Percentiles rank a stretch among this genome's conserved stretches.
phyloP scores from a whole-genome alignment of 371 early-diverging fungal species.

The Coemansia linderi region DNA sequence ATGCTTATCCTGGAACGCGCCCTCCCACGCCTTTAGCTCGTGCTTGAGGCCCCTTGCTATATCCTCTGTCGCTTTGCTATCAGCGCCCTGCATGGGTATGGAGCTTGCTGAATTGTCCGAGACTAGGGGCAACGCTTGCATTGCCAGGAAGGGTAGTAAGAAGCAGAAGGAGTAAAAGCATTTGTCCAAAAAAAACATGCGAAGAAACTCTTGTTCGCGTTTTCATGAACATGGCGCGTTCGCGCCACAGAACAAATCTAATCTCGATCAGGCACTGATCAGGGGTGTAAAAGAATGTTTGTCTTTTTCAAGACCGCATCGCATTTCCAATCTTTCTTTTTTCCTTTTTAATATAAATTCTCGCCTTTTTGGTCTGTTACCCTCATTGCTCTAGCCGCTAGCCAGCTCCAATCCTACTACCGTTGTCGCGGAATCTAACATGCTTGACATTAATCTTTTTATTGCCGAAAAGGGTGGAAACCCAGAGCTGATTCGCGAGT shows the following conservation, averaged over 20 bases:
- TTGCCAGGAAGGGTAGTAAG: neutral
- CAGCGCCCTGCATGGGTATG: neutral
- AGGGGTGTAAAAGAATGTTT: too few species aligned
- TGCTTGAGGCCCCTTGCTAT: conserved; percentile 37
- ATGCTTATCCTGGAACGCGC: conserved; percentile 49
- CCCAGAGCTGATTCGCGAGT: conserved; percentile 90
- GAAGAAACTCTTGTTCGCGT: neutral
- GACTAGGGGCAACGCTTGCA: neutral
- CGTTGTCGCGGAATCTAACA: neutral
- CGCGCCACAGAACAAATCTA: neutral
- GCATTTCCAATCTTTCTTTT: neutral
- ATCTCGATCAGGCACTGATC: neutral
- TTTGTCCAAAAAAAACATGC: neutral
- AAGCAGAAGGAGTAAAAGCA: neutral
- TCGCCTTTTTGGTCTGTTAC: neutral
- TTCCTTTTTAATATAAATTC: neutral
- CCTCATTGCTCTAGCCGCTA: neutral
- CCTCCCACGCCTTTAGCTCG: conserved; percentile 60
- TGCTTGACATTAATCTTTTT: conserved; percentile 62
- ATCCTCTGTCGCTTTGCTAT: neutral
- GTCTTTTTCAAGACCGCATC: too few species aligned
- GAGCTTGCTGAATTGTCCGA: neutral
- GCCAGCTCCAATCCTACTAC: neutral
- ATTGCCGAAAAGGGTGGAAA: conserved; percentile 93
- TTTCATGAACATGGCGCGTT: neutral